Evolutionary conservation across 805 yeast genomes (phyloP).

Genomic region (Kurtzmaniella cleridarum): DNA sequence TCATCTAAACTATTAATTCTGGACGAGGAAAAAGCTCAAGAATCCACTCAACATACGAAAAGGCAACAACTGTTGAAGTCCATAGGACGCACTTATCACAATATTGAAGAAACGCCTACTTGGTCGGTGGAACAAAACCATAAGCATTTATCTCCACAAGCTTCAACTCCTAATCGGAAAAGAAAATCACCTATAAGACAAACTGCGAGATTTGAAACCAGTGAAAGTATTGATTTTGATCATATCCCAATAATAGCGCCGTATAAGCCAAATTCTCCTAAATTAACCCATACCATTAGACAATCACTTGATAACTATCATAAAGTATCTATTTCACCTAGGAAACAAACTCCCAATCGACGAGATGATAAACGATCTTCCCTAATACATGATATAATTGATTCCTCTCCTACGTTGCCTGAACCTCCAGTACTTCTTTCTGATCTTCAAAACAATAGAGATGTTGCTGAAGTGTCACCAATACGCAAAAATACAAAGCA

Average conservation of each 20-base stretch:
- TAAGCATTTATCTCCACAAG: slow-evolving; percentile 7
- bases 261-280: slow-evolving; percentile 2
- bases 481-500: slow-evolving; percentile 2
- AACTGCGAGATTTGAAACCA: slow-evolving; percentile 14
- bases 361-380: slow-evolving; percentile 22
- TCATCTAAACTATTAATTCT: slow-evolving; percentile 10
- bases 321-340: slow-evolving; percentile 26
- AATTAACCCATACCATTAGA: slow-evolving; percentile 24
- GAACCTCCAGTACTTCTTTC: slow-evolving; percentile 38
- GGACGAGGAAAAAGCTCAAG: slow-evolving; percentile 13
- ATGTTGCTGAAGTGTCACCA: slow-evolving; percentile 2
- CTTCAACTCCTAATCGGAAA: slow-evolving; percentile 24
- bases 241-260: slow-evolving; percentile 13
- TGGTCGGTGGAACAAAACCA: slow-evolving; percentile 27
- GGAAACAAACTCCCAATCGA: slow-evolving; percentile 18
- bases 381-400: slow-evolving; percentile 27
- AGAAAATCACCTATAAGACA: slow-evolving; percentile 7
- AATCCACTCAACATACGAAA: slow-evolving; percentile 4
- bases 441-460: slow-evolving; percentile 19
- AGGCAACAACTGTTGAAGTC: slow-evolving; percentile 14
- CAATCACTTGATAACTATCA: slow-evolving; percentile 28
- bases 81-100: slow-evolving; percentile 9
- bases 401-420: slow-evolving; percentile 41
- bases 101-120: slow-evolving; percentile 27
- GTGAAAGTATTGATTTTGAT: slow-evolving; percentile 19